These are phyloP conservation scores for Linnemannia schmuckeri DNA, from an alignment of 192 early-diverging fungal species.

Conservation along the genomic window DNA sequence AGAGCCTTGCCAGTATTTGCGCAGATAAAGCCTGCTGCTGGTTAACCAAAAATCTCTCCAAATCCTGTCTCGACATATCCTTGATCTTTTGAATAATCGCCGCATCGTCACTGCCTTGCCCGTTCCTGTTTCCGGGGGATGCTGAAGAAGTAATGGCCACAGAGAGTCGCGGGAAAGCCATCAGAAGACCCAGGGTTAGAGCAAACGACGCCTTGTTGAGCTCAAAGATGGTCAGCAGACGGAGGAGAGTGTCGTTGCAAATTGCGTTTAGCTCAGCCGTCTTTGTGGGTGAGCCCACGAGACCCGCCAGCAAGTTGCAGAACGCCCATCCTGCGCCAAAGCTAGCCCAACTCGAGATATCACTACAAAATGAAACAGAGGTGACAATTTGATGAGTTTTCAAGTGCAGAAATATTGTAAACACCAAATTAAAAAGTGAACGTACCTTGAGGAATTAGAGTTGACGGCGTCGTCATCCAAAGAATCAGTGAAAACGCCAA, in stretches of 20 bases:
- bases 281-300: constrained; percentile 55
- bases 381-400: neutral
- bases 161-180: constrained; percentile 54
- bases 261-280: constrained; percentile 40
- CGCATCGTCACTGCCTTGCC: neutral
- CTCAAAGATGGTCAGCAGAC: constrained; percentile 36
- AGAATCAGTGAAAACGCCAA: constrained; percentile 39
- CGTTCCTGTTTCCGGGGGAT: neutral
- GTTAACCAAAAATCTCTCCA: constrained; percentile 30
- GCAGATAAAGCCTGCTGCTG: constrained; percentile 22
- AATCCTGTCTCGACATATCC: constrained; percentile 16
- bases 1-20: constrained; percentile 27
- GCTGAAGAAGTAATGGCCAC: constrained; percentile 26
- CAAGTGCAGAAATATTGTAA: neutral
- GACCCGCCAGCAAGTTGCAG: constrained; percentile 50
- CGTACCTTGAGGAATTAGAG: constrained; percentile 19
- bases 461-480: constrained; percentile 20
- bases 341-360: constrained; percentile 47
- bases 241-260: constrained; percentile 39
- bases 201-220: constrained; percentile 21
- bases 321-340: constrained; percentile 58
- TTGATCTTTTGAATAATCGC: constrained; percentile 33
- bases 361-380: constrained; percentile 10
- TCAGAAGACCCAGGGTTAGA: constrained; percentile 38
- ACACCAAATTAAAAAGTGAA: neutral